Conservation (phyloP, 176 grass and related monocot species). For the Tillandsia fasciculata region DNA sequence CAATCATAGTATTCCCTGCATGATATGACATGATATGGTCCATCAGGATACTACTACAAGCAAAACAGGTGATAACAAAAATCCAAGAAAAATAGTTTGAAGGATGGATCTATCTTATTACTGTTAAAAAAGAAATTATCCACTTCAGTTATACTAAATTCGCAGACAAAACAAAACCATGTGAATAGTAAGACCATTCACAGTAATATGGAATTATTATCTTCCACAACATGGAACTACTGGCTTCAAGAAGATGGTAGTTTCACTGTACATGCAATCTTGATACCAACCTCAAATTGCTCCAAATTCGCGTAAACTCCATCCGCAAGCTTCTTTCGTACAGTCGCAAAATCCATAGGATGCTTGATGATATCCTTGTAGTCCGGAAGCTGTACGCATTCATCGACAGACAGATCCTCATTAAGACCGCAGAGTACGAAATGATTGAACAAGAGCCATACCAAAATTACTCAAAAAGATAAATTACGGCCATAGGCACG, state of each 20-base stretch:
- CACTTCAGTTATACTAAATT: background rate
- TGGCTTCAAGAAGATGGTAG: too few relatives aligned
- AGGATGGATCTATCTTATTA: too few relatives aligned
- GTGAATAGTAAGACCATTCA: too few relatives aligned
- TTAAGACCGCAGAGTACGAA: too few relatives aligned
- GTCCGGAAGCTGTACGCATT: slow-evolving; percentile 61
- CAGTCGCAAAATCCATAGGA: slow-evolving; percentile 91
- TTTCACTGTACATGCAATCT: background rate
- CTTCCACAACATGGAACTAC: too few relatives aligned
- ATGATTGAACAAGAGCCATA: slow-evolving; percentile 8
- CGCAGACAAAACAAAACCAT: background rate
- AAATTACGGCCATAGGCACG: slow-evolving; percentile 1
- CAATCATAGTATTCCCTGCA: too few relatives aligned
- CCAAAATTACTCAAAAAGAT: background rate
- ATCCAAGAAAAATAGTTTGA: background rate
- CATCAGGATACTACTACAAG: background rate
- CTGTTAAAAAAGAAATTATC: too few relatives aligned
- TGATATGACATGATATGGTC: background rate
- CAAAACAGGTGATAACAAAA: background rate
- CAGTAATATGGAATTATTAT: too few relatives aligned
- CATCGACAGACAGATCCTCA: background rate
- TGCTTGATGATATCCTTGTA: slow-evolving; percentile 91
- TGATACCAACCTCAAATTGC: slow-evolving; percentile 73
- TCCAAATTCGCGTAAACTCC: slow-evolving; percentile 63
- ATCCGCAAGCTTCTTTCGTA: slow-evolving; percentile 64